Evolutionary conservation across 1,139 yeast genomes (phyloP).

Genomic region (Yamadazyma dendronema): DNA sequence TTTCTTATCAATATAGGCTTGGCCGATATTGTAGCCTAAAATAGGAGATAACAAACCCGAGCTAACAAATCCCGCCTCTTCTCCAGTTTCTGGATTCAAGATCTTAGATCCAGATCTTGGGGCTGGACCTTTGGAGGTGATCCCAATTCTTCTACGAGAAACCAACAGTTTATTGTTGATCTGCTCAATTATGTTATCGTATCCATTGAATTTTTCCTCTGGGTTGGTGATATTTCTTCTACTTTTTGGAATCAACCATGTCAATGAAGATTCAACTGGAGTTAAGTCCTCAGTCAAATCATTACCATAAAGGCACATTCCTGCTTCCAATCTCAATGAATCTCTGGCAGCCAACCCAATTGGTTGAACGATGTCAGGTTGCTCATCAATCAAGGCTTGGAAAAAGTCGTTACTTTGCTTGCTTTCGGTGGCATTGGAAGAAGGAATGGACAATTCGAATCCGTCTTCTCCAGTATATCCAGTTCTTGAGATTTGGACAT

Average conservation of each 20-base stretch:
- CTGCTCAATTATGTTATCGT: slow-evolving; percentile 66
- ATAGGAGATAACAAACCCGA: slow-evolving; percentile 93
- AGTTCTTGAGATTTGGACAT: slow-evolving; percentile 80
- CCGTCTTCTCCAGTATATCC: slow-evolving; percentile 99
- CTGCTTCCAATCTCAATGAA: slow-evolving; percentile 92
- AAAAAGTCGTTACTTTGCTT: slow-evolving; percentile 59
- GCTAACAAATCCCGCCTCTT: slow-evolving; percentile 70
- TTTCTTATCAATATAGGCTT: slow-evolving; percentile 81
- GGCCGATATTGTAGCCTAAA: slow-evolving; percentile 84
- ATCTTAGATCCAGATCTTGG: slow-evolving; percentile 84
- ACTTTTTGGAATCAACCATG: slow-evolving; percentile 85
- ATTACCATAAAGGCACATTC: slow-evolving; percentile 96
- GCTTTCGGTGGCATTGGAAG: slow-evolving; percentile 40
- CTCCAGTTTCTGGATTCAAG: slow-evolving; percentile 48
- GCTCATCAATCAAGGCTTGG: slow-evolving; percentile 53
- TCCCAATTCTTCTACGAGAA: slow-evolving; percentile 71
- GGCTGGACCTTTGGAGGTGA: slow-evolving; percentile 77
- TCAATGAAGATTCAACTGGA: slow-evolving; percentile 84
- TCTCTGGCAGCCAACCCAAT: slow-evolving; percentile 97
- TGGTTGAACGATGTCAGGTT: slow-evolving; percentile 65
- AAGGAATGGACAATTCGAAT: slow-evolving; percentile 83
- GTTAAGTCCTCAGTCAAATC: slow-evolving; percentile 80
- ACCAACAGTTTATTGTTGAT: slow-evolving; percentile 60
- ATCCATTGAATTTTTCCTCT: slow-evolving; percentile 71
- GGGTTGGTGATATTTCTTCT: slow-evolving; percentile 51